phyloP scores from a whole-genome alignment of 768 basidiomycete species.

The Pleurotus salmoneostramineus region DNA sequence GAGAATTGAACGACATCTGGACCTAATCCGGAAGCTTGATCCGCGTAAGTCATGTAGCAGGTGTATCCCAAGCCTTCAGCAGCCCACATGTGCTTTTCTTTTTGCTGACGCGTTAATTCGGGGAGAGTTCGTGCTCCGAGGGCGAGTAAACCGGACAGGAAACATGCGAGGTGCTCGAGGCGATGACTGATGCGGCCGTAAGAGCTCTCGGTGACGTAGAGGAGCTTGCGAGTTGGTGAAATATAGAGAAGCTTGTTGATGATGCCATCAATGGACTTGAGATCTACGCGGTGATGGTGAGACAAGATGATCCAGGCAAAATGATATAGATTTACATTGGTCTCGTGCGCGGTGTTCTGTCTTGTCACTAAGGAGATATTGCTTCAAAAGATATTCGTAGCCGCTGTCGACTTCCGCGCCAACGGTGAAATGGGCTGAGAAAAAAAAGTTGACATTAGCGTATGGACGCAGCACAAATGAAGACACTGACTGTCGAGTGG shows the following conservation, averaged over 20 bases:
- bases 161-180: slow-evolving; percentile 69
- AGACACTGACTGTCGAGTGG: slow-evolving; percentile 21
- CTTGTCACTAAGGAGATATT: slow-evolving; percentile 48
- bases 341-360: slow-evolving; percentile 39
- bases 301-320: neutral
- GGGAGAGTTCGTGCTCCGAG: slow-evolving; percentile 52
- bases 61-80: slow-evolving; percentile 72
- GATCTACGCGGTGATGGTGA: slow-evolving; percentile 28
- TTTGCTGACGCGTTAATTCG: slow-evolving; percentile 25
- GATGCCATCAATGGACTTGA: slow-evolving; percentile 48
- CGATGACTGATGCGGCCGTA: slow-evolving; percentile 31
- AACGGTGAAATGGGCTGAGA: slow-evolving; percentile 39
- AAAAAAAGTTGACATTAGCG: neutral
- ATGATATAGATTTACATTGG: slow-evolving; percentile 44
- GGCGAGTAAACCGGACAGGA: slow-evolving; percentile 62
- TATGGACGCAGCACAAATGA: neutral
- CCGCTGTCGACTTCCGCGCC: slow-evolving; percentile 61
- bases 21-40: slow-evolving; percentile 64
- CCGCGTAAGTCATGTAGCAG: slow-evolving; percentile 70
- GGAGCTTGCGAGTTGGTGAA: slow-evolving; percentile 50
- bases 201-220: slow-evolving; percentile 57
- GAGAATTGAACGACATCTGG: slow-evolving; percentile 49
- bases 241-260: slow-evolving; percentile 55
- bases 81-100: slow-evolving; percentile 66
- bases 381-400: slow-evolving; percentile 68